Evolutionary conservation across 2,329 filamentous ascomycete species (phyloP).

Genomic region (Ophiocordyceps camponoti-floridani): DNA sequence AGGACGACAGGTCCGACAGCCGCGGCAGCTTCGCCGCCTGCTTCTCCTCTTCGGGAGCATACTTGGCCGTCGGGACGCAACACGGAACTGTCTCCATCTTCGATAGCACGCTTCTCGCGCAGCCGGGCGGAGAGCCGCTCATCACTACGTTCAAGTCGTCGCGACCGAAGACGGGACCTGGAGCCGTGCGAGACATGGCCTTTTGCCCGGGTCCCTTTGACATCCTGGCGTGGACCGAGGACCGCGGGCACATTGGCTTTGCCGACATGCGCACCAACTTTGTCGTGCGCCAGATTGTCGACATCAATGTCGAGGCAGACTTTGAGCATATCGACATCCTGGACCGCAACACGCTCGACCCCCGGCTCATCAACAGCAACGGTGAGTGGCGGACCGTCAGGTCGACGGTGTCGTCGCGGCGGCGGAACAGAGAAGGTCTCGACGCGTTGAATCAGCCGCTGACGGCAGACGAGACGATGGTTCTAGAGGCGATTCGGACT

Average conservation of each 20-base stretch:
- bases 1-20: constrained; percentile 33
- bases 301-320: constrained; percentile 39
- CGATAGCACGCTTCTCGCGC: constrained; percentile 31
- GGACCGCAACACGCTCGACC: constrained; percentile 35
- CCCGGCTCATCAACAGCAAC: constrained; percentile 29
- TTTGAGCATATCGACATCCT: constrained; percentile 38
- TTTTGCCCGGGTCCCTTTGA: constrained; percentile 86
- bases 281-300: constrained; percentile 48
- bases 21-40: constrained; percentile 61
- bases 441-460: constrained; percentile 32
- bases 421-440: constrained; percentile 12
- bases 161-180: constrained; percentile 47
- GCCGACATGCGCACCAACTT: constrained; percentile 55
- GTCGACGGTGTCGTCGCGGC: constrained; percentile 2
- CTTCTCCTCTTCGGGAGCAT: constrained; percentile 53
- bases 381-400: constrained; percentile 18
- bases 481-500: constrained; percentile 36
- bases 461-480: constrained; percentile 33
- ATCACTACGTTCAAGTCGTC: constrained; percentile 66
- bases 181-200: constrained; percentile 77
- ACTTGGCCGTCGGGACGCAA: constrained; percentile 63
- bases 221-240: constrained; percentile 84
- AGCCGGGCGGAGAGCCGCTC: constrained; percentile 37
- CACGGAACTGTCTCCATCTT: constrained; percentile 66
- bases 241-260: constrained; percentile 57